Evolutionary conservation across 768 basidiomycete species (phyloP).

Genomic region (Boletus reticuloceps): DNA sequence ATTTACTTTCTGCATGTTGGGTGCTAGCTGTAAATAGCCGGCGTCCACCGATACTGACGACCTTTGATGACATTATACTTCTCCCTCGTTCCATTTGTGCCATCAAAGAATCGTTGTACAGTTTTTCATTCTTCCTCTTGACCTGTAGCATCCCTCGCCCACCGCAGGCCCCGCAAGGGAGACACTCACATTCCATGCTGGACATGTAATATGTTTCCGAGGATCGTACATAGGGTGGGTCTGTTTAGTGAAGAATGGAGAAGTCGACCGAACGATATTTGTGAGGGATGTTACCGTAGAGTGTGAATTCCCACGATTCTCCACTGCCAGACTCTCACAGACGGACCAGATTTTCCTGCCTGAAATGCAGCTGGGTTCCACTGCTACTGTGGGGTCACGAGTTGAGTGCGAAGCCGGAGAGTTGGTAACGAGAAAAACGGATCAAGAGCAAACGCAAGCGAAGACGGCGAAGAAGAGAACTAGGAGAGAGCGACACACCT

Average conservation of each 20-base stretch:
- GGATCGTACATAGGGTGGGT: no score
- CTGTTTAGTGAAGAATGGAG: no score
- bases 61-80: conserved; percentile 26
- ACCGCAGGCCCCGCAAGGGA: no score
- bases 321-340: neutral
- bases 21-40: conserved; percentile 24
- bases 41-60: conserved; percentile 16
- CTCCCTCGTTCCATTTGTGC: conserved; percentile 17
- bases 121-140: conserved; percentile 3
- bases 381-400: neutral
- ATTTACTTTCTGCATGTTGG: conserved; percentile 14
- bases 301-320: neutral
- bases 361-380: neutral
- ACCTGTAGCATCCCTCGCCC: no score
- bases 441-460: neutral
- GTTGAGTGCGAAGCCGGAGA: neutral
- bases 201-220: no score
- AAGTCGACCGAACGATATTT: no score
- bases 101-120: conserved; percentile 13
- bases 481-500: neutral
- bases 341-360: conserved; percentile 9
- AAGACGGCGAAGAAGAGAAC: neutral
- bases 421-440: neutral
- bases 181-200: no score
- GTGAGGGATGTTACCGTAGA: no score